Base-by-base conservation (phyloP, 441 rosid species). In the Mallotus japonicus region DNA sequence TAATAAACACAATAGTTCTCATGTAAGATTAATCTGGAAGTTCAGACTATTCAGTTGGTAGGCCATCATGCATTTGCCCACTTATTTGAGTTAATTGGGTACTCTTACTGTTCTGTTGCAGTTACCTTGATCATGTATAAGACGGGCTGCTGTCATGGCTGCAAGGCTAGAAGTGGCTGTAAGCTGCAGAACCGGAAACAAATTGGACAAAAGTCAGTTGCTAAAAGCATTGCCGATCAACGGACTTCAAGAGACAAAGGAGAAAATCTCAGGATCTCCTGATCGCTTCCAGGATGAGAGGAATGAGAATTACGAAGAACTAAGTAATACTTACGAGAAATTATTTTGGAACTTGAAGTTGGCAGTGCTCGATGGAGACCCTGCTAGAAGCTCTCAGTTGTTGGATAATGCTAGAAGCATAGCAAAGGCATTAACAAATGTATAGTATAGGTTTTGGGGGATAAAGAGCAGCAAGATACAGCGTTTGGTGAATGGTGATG, bases 41-140 rank as follows among this genome's bases (percentile, higher is more conserved):
- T 17, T 17, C 58, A 34, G 40, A 34, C 40, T 34, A 34, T 3
- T 34, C 5, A 54, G 20, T 17, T 44, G 47, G 47, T 7, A 0
- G 11, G 10, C 10, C 47, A 44, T 44, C 11, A 6, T 54, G 58
- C 58, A 54, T 53, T 54, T 65, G 32, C 4, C 22, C 15, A 14
- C 5, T 15, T 16, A 12, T 40, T 10, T 1, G 24, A 14, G 62
- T 22, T 49, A 47, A 28, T 1, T 51, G 34, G 57, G 40, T 32
- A 51, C 69, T 20, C 51, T 40, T 24, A 24, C 19, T 12, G 2
- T 63, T 53, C n/a, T 0, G 10, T 65, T 64, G 70, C 86, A 92
- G 97, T 77, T 94, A 76, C 99, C 97, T 71, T 74, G 77, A 17
- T 83, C 84, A 17, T 94, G 99, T 75, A 82, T 92, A 72, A 74